phyloP scores from a whole-genome alignment of 805 yeast genomes.

The Priceomyces haplophilus region DNA sequence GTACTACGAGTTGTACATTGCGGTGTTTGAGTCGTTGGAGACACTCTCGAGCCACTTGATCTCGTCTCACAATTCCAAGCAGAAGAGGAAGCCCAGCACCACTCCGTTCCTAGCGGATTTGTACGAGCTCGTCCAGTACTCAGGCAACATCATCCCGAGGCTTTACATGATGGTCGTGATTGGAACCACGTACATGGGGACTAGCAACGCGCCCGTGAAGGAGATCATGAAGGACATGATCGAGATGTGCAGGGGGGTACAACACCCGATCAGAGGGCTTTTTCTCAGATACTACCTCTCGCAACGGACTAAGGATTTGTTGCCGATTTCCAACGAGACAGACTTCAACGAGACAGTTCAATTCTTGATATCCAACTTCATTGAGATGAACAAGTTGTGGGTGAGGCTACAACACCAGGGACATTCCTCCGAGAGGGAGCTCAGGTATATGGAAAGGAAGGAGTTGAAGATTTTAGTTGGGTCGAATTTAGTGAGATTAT shows the following conservation, averaged over 20 bases:
- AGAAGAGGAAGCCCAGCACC: slow-evolving; percentile 37
- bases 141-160: slow-evolving; percentile 90
- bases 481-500: slow-evolving; percentile 81
- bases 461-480: slow-evolving; percentile 92
- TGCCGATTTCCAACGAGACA: slow-evolving; percentile 40
- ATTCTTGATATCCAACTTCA: slow-evolving; percentile 80
- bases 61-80: slow-evolving; percentile 65
- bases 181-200: slow-evolving; percentile 82
- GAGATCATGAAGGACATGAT: slow-evolving; percentile 94
- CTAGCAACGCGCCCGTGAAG: slow-evolving; percentile 71
- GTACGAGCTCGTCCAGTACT: slow-evolving; percentile 92
- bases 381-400: slow-evolving; percentile 98
- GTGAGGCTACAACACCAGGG: slow-evolving; percentile 96
- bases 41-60: slow-evolving; percentile 60
- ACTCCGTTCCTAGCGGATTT: slow-evolving; percentile 66
- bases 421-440: slow-evolving; percentile 73
- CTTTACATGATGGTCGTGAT: slow-evolving; percentile 92
- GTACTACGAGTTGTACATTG: slow-evolving; percentile 86
- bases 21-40: slow-evolving; percentile 79
- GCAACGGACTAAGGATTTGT: slow-evolving; percentile 71
- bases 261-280: slow-evolving; percentile 89
- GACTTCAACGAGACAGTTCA: slow-evolving; percentile 67
- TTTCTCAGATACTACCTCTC: slow-evolving; percentile 85
- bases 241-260: slow-evolving; percentile 97
- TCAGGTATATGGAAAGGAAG: slow-evolving; percentile 74